Evolutionary conservation across 495 filamentous ascomycete genomes (phyloP).

Genomic region (Pyronema domesticum): DNA sequence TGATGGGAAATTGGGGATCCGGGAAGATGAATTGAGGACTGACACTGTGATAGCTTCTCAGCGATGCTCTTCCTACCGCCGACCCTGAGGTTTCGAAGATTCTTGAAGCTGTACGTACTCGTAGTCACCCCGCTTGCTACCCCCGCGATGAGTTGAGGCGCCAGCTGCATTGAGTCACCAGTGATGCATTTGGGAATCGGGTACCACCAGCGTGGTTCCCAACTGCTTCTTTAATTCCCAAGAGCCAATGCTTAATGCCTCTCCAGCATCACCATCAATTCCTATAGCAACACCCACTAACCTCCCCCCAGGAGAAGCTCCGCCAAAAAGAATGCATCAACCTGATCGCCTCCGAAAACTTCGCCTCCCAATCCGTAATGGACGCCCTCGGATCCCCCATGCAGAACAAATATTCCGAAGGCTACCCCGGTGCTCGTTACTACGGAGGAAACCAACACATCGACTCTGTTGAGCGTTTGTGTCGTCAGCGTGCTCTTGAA

Average conservation of each 20-base stretch:
- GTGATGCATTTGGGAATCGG: too few relatives aligned
- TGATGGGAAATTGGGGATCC: too few relatives aligned
- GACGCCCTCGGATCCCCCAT: constrained; percentile 95
- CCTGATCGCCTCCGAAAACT: constrained; percentile 96
- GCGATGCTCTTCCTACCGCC: constrained; percentile 58
- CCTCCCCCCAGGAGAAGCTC: constrained; percentile 56
- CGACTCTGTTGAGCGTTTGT: constrained; percentile 73
- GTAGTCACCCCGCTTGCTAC: background rate
- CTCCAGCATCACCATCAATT: background rate
- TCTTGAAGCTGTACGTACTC: constrained; percentile 53
- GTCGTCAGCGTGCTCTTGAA: constrained; percentile 74
- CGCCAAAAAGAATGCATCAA: constrained; percentile 97
- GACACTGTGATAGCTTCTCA: constrained; percentile 44
- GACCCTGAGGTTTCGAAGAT: constrained; percentile 77
- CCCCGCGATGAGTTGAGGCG: background rate
- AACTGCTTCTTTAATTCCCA: too few relatives aligned
- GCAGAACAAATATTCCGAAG: constrained; percentile 99
- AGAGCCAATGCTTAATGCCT: background rate
- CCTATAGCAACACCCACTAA: background rate
- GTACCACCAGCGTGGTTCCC: too few relatives aligned
- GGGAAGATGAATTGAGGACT: constrained; percentile 6
- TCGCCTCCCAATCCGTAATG: constrained; percentile 90
- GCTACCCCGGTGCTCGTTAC: constrained; percentile 90
- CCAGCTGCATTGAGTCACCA: background rate
- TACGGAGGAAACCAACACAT: constrained; percentile 96